Base-by-base conservation (phyloP, 2,329 filamentous ascomycete species). In the Phialocephala subalpina region DNA sequence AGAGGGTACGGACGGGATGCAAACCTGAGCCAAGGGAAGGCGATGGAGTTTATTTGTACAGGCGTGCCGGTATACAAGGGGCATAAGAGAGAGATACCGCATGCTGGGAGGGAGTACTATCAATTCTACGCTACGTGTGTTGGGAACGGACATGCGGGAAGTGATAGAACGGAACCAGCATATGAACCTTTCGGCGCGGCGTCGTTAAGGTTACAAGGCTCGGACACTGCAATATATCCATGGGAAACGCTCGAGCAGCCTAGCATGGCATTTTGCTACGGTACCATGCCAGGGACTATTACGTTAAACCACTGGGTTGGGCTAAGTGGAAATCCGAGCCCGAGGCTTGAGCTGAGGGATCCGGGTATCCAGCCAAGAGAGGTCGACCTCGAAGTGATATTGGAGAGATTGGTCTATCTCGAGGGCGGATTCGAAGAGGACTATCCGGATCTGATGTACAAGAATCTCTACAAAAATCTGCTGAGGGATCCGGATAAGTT, bases 211-310 rank as follows among this genome's bases (percentile, higher is more conserved):
- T 60, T 76, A 20, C 69, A 71, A 57, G 72, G 68, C 3, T 27
- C 64, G 9, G 71, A 67, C 5, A 56, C 49, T 6, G 70, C 73
- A 27, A 58, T 47, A 35, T 29, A 71, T 60, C 90, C 89, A 1
- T 93, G 89, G 91, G 86, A 90, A 68, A 90, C 90, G 1, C 81
- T 93, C 29, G 91, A 94, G 74, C 90, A 93, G 73, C 91, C 91
- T 4, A 92, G 89, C 75, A 88, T 89, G 77, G 83, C 87, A 0
- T 92, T 91, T 75, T 86, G 84, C 69, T 90, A 87, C 76, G 91
- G 91, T 14, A 80, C 81, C 58, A 82, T 86, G 25, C 87, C 90
- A 0, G 91, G 91, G 6, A 93, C 91, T 0, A 86, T 91, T 60
- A 92, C 90, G 0, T 79, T 94, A 59, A 92, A 91, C 71, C 86